Conservation (phyloP, 352 stramenopile genomes). For the Phytopythium delawarense region DNA sequence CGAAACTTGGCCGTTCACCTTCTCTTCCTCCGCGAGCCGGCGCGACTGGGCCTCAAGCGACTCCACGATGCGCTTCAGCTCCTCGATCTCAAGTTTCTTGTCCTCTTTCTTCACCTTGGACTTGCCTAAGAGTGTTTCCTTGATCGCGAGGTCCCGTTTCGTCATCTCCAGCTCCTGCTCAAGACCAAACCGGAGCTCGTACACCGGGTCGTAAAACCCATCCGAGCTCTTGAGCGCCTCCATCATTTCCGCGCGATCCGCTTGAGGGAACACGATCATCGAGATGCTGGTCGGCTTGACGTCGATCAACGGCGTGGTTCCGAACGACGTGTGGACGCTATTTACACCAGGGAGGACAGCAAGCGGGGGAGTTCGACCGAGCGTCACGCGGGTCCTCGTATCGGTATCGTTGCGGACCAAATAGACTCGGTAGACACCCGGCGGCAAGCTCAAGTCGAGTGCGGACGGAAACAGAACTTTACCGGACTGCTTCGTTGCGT, state of each 20-base stretch:
- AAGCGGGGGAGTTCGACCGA: conserved; percentile 25
- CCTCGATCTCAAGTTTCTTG: conserved; percentile 15
- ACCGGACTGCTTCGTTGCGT: conserved; percentile 14
- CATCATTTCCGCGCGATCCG: conserved; percentile 15
- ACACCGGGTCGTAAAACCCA: conserved; percentile 21
- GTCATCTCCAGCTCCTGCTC: conserved; percentile 40
- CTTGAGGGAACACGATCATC: conserved; percentile 26
- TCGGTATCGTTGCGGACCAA: conserved; percentile 37
- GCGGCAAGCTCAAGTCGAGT: conserved; percentile 37
- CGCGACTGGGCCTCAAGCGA: conserved; percentile 11
- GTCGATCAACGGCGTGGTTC: conserved; percentile 52
- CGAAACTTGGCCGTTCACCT: background rate
- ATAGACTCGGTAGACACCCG: conserved; percentile 39
- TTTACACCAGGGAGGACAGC: conserved; percentile 43
- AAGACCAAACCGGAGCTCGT: conserved; percentile 15
- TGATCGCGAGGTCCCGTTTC: conserved; percentile 14
- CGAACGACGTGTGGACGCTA: conserved; percentile 51
- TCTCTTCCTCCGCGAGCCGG: background rate
- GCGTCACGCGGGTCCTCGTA: conserved; percentile 23
- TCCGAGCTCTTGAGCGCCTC: conserved; percentile 14
- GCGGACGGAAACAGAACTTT: conserved; percentile 31
- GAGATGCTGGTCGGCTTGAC: conserved; percentile 38
- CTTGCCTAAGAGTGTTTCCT: conserved; percentile 5
- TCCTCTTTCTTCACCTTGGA: conserved; percentile 17
- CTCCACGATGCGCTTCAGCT: conserved; percentile 9